A percentile compares a stretch with the other conserved stretches of the same genome.
Evolutionary conservation across 768 basidiomycete genomes (phyloP).

Genomic region (Kwoniella shandongensis): DNA sequence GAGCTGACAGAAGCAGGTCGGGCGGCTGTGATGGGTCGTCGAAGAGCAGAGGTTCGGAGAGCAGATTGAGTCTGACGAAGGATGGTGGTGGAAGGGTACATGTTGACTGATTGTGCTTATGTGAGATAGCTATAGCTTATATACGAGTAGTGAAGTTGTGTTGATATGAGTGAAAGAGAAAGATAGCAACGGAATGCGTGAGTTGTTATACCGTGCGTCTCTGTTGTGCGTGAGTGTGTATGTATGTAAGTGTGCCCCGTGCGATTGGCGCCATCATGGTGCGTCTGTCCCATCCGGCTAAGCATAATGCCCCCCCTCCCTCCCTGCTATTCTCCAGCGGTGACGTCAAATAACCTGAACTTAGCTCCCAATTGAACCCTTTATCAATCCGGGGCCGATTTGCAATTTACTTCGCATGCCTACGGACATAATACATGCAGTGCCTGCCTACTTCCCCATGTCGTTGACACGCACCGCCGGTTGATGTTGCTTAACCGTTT

Average conservation of each 20-base stretch:
- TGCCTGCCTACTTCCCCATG: no score
- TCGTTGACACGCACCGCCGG: no score
- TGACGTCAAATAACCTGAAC: no score
- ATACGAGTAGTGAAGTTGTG: background rate
- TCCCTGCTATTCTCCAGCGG: no score
- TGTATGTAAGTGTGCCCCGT: background rate
- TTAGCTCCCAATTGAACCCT: no score
- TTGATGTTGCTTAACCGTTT: no score
- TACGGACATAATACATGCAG: no score
- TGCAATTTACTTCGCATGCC: no score
- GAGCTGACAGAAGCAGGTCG: slow-evolving; percentile 3
- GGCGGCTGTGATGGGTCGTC: background rate
- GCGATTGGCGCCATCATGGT: slow-evolving; percentile 8
- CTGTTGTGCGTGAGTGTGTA: background rate
- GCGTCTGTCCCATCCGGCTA: no score
- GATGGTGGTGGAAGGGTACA: slow-evolving; percentile 30
- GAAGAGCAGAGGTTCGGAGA: slow-evolving; percentile 13
- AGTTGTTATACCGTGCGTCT: no score
- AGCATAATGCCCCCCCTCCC: no score
- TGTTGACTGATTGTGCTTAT: slow-evolving; percentile 4
- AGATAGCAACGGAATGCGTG: background rate
- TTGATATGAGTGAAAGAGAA: background rate
- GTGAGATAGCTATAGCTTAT: background rate
- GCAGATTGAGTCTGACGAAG: slow-evolving; percentile 26
- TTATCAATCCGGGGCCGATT: no score